Conservation (phyloP, 2,329 filamentous ascomycete species). For the Colletotrichum cuscutae region DNA sequence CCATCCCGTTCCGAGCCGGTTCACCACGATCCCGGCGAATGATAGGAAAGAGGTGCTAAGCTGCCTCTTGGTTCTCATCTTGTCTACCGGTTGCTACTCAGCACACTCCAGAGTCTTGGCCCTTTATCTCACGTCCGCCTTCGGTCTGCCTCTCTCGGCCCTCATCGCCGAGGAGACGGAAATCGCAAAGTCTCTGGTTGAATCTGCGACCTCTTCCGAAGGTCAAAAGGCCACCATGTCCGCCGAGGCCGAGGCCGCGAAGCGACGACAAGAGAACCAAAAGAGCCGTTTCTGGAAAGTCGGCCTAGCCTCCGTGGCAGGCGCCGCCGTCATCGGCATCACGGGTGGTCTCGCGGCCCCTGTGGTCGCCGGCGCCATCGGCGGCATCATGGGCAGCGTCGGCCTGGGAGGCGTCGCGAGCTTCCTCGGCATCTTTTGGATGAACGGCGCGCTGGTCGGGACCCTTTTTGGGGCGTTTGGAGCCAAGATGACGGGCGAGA, state of each 20-base stretch:
- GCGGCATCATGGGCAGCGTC: constrained; percentile 84
- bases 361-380: constrained; percentile 85
- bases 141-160: constrained; percentile 70
- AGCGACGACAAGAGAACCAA: constrained; percentile 77
- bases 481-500: constrained; percentile 80
- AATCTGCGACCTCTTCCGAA: constrained; percentile 64
- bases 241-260: constrained; percentile 80
- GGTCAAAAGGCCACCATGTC: constrained; percentile 61
- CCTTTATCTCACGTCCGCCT: constrained; percentile 73
- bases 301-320: constrained; percentile 86
- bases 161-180: constrained; percentile 78
- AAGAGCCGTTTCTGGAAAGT: constrained; percentile 86
- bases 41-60: constrained; percentile 74
- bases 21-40: constrained; percentile 64
- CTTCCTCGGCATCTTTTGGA: constrained; percentile 86
- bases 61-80: constrained; percentile 74
- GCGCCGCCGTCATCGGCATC: constrained; percentile 89
- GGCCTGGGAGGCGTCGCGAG: constrained; percentile 87
- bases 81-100: constrained; percentile 79
- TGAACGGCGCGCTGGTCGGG: constrained; percentile 86
- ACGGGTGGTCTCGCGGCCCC: constrained; percentile 93
- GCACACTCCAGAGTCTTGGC: constrained; percentile 78
- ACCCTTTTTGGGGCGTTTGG: constrained; percentile 91
- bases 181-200: constrained; percentile 79
- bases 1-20: constrained; percentile 62